Evolutionary conservation across 345 rosid genomes (phyloP), one percentile per base, ranked within the genome.

Genomic region (Schrenkiella parvula): DNA sequence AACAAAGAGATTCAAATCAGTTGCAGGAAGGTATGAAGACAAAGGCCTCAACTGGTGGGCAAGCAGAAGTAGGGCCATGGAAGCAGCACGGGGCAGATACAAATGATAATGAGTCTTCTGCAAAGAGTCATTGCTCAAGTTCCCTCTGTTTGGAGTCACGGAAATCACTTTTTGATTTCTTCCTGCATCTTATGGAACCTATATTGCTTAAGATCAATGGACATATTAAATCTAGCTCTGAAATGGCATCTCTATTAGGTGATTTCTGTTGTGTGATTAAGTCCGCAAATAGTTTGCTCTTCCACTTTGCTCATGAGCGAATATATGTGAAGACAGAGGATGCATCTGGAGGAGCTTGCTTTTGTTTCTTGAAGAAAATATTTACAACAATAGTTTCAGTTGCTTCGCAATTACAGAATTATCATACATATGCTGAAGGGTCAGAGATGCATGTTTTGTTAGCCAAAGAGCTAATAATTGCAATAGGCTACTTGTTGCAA

Each of bases 141-240:
- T 80, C 80, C 78, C 78, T 88, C 73, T 81, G 68, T 61, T 74
- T 78, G 42, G 95, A 95, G 75, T 80, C 84, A 54, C 83, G 86
- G 64, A 88, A 84, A 71, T 83, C 90, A 18, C 82, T 91, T 61
- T 85, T 87, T 82, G 84, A 84, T 75, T 86, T 89, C 82, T 88
- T 88, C 83, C 85, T 86, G 72, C 90, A 85, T 80, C 85, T 89
- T 72, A 83, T 87, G 86, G 93, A 91, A 76, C 99, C 98, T 38
- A 74, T 87, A 69, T 62, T 89, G 74, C 63, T 66, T 25, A 70
- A 88, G 88, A 82, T 89, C 74, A 79, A 82, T 73, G 79, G 77
- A 42, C 78, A 78, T 75, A 60, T 70, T 64, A 72, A 84, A 50
- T 61, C 83, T 53, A 48, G 81, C 54, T 55, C 83, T 52, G 84